A percentile compares a stretch with the other conserved stretches of the same genome.
Conservation (phyloP, 768 basidiomycete genomes). For the Multifurca ochricompacta region DNA sequence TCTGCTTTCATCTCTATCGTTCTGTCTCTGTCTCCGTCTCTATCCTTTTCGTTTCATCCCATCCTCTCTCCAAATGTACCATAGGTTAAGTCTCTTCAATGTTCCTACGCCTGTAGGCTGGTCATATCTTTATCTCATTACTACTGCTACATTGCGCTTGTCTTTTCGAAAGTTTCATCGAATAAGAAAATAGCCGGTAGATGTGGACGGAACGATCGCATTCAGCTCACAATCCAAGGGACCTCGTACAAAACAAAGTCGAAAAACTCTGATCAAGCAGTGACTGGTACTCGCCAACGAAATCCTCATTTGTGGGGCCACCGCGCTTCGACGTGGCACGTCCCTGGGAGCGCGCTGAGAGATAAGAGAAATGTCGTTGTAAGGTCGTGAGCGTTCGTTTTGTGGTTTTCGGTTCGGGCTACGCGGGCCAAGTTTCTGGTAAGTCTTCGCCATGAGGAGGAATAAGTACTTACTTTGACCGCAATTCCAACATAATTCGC, state of each 20-base stretch:
- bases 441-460: too few species aligned
- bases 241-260: constrained; percentile 94
- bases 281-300: constrained; percentile 84
- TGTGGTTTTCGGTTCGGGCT: constrained; percentile 83
- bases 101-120: constrained; percentile 47
- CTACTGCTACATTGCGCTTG: constrained; percentile 20
- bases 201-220: constrained; percentile 11
- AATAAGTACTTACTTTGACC: constrained; percentile 52
- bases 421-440: constrained; percentile 1
- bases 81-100: constrained; percentile 32
- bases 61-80: constrained; percentile 26
- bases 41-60: constrained; percentile 2
- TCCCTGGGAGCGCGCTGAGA: constrained; percentile 57
- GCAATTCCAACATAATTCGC: constrained; percentile 80
- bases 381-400: constrained; percentile 72
- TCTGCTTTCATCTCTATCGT: constrained; percentile 19
- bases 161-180: constrained; percentile 1
- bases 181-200: constrained; percentile 15
- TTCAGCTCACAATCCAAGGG: constrained; percentile 73
- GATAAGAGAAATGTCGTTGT: constrained; percentile 73
- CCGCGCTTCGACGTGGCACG: constrained; percentile 38
- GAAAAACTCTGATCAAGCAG: constrained; percentile 91
- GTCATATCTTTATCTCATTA: constrained; percentile 48
- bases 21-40: constrained; percentile 4
- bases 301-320: constrained; percentile 48